Evolutionary conservation across 164 flowering plant species (phyloP), one percentile per base, ranked within the genome.

Genomic region (Vitis rupestris): DNA sequence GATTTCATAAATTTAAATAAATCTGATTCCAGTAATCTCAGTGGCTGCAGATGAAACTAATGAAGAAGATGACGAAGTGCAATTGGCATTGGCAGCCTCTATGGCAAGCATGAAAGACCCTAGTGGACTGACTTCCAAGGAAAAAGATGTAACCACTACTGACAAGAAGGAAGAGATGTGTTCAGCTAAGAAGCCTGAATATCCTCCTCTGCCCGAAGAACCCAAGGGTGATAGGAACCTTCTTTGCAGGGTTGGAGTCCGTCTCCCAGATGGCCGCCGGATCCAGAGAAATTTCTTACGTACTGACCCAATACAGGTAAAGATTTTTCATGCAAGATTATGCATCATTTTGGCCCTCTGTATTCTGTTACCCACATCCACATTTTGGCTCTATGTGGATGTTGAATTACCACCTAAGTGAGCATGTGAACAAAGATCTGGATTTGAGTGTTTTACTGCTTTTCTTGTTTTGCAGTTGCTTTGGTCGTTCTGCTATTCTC

Each of bases 201-300:
- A 87, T 82, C 97, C 90, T 23, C 80, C 89, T 68, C 82, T 96
- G 57, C 97, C 98, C 23, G 98, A 89, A 81, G 98, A 96, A 74
- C 95, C 99, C 8, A 89, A 83, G 64, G 90, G 83, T 49, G 97
- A 96, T 53, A 87, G 80, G 62, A 86, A 30, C 64, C 90, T 92
- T 23, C 84, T 90, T 66, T 96, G 99, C 79, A 81, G 95, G 74
- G 93, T 96, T 63, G 97, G 95, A 37, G 70, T 96, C 17, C 97
- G 98, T 63, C 93, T 96, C 66, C 99, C 98, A 47, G 91, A 90
- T 79, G 99, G 99, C 13, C 88, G 90, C 27, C 87, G 98, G 75
- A 80, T 88, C 66, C 97, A 92, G 85, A 78, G 98, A 64, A 92
- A 81, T 75, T 96, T 96, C 68, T 79, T 89, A 2, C 87, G 85